A percentile compares a stretch with the other conserved stretches of the same genome.
Conservation (phyloP, 202 grass and related monocot species). For the Brachypodium distachyon region DNA sequence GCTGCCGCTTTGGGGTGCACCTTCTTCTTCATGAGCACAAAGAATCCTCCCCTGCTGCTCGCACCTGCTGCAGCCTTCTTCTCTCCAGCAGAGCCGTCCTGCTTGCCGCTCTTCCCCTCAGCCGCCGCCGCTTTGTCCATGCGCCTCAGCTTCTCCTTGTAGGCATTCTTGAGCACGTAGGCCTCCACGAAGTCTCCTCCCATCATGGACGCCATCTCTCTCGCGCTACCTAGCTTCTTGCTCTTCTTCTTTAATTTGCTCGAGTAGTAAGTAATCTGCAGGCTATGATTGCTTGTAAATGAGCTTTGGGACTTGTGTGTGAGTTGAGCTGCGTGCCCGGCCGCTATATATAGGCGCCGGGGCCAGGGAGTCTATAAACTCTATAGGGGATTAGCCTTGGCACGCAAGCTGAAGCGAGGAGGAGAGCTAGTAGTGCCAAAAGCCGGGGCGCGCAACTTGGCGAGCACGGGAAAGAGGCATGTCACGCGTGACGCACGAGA, state of each 20-base stretch:
- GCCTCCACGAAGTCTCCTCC: conserved; percentile 49
- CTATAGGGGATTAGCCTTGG: neutral
- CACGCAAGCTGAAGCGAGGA: conserved; percentile 7
- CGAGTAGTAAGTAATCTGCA: no score
- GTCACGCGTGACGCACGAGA: conserved; percentile 3
- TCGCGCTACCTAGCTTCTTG: no score
- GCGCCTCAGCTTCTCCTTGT: conserved; percentile 41
- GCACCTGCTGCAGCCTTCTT: neutral
- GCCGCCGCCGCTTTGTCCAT: conserved; percentile 9
- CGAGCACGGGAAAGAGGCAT: neutral
- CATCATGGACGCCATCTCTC: conserved; percentile 46
- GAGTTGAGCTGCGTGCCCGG: neutral
- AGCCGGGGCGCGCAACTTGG: no score
- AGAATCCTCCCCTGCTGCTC: neutral
- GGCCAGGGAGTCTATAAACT: neutral
- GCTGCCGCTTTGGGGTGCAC: conserved; percentile 31
- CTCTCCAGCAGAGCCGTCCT: neutral
- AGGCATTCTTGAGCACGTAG: conserved; percentile 41
- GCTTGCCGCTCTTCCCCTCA: neutral
- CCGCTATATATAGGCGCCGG: conserved; percentile 9
- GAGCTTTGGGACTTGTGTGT: neutral
- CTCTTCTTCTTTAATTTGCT: neutral
- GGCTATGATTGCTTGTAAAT: neutral
- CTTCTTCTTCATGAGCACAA: conserved; percentile 46
- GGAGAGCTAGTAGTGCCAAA: no score